A percentile compares a stretch with the other conserved stretches of the same genome.
These are phyloP conservation scores for Zygotorulaspora florentina DNA, from an alignment of 805 yeast species.

Conservation along the genomic window DNA sequence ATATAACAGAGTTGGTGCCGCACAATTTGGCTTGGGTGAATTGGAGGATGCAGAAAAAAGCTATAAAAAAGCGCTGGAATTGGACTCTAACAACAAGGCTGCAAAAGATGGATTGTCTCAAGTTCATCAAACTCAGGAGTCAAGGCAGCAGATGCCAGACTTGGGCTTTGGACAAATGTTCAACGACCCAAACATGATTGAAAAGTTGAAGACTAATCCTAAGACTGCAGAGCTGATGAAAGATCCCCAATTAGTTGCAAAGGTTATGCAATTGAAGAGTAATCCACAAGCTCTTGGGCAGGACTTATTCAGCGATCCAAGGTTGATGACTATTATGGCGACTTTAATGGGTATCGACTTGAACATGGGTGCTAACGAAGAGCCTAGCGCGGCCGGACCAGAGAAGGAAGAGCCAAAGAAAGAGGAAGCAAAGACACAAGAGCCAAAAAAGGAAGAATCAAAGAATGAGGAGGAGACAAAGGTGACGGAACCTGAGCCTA, in stretches of 20 bases:
- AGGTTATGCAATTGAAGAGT: constrained; percentile 50
- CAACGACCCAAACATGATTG: constrained; percentile 72
- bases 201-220: constrained; percentile 75
- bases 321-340: constrained; percentile 85
- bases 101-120: constrained; percentile 78
- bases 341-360: constrained; percentile 79
- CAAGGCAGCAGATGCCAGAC: constrained; percentile 55
- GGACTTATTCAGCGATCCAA: constrained; percentile 71
- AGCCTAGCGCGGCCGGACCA: constrained; percentile 15
- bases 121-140: constrained; percentile 56
- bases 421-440: constrained; percentile 21
- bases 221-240: constrained; percentile 82
- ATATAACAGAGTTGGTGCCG: constrained; percentile 89
- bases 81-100: constrained; percentile 78
- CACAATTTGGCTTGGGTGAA: constrained; percentile 80
- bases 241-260: constrained; percentile 78
- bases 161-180: constrained; percentile 75
- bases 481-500: constrained; percentile 37
- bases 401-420: constrained; percentile 32
- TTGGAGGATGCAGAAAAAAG: constrained; percentile 67
- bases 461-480: constrained; percentile 27
- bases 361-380: constrained; percentile 35
- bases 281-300: constrained; percentile 74
- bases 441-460: constrained; percentile 26
- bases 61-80: constrained; percentile 73